Evolutionary conservation across 768 basidiomycete genomes (phyloP), one percentile per base, ranked within the genome.

Genomic region (Gloeopeniophorella convolvens): DNA sequence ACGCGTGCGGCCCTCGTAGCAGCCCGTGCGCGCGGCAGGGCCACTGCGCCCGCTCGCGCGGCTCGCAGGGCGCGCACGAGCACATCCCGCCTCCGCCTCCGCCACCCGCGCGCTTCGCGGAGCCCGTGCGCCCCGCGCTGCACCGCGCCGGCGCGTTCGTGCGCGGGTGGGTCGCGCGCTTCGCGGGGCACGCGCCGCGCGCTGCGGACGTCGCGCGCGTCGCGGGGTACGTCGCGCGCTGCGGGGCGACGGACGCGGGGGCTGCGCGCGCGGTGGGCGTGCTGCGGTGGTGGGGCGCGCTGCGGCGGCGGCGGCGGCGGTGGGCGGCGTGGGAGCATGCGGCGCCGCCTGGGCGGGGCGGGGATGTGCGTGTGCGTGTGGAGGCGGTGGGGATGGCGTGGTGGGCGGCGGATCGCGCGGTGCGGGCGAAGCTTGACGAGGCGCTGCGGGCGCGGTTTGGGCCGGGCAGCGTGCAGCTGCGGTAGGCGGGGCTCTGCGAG

Each of bases 241-340:
- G 78, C 49, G 78, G 85, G 30, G 80, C 83, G 60, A 69, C 74
- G n/a, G 85, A 88, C 62, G 75, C 59, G n/a, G 80, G 88, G 0
- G 66, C 90, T 33, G 83, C 85, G 66, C 77, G 77, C 53, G 85
- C 81, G 45, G 65, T 86, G 11, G 77, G 77, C 21, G 77, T 89
- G 15, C 71, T 89, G 72, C 82, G 77, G 60, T 94, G 85, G 87
- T 93, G 90, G 92, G 65, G 80, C 55, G 72, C 84, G 27, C 62
- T 93, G 23, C 63, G 90, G 58, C 69, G 83, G 58, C 63, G 90
- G 58, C 69, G 83, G 58, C 68, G 82, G 53, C 65, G 77, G 60
- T 91, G 84, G 76, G 76, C 72, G 10, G 66, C 70, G 3, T 76
- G 76, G 47, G 83, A 87, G 64, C 58, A 66, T 48, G 63, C 46